A percentile compares a stretch with the other conserved stretches of the same genome.
These are phyloP conservation scores for Talaromyces ruber DNA, from an alignment of 495 filamentous ascomycete species.

Conservation along the genomic window DNA sequence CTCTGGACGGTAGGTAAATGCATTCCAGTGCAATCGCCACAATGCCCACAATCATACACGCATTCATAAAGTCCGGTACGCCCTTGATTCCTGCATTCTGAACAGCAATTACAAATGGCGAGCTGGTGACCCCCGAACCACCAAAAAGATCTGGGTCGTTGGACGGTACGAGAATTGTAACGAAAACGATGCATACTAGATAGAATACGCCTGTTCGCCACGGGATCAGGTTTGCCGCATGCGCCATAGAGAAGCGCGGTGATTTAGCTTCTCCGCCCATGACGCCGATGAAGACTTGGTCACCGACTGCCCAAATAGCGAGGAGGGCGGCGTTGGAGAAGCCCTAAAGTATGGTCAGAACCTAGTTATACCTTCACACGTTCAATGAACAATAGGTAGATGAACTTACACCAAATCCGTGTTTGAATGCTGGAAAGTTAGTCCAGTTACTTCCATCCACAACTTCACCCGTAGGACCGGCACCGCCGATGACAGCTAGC, in stretches of 20 bases:
- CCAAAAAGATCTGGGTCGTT: slow-evolving; percentile 17
- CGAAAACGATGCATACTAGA: slow-evolving; percentile 16
- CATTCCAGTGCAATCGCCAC: slow-evolving; percentile 19
- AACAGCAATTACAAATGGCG: slow-evolving; percentile 27
- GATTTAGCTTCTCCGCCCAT: slow-evolving; percentile 17
- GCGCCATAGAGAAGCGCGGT: slow-evolving; percentile 18
- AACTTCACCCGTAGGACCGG: slow-evolving; percentile 16
- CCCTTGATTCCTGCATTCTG: slow-evolving; percentile 16
- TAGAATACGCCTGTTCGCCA: slow-evolving; percentile 24
- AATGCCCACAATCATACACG: slow-evolving; percentile 20
- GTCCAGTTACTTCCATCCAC: slow-evolving; percentile 21
- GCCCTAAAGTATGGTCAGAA: no score
- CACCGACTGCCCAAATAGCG: neutral
- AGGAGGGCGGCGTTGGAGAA: no score
- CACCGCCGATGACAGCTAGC: slow-evolving; percentile 19
- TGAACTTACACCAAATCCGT: slow-evolving; percentile 16
- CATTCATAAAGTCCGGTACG: slow-evolving; percentile 21
- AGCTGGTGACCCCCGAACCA: slow-evolving; percentile 21
- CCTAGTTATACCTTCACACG: no score
- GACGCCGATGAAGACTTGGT: slow-evolving; percentile 14
- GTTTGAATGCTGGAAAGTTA: slow-evolving; percentile 13
- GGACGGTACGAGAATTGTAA: slow-evolving; percentile 20
- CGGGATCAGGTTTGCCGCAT: slow-evolving; percentile 19
- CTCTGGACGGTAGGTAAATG: slow-evolving; percentile 21
- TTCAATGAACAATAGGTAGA: no score